Conservation (phyloP, 371 early-diverging fungal genomes). For the Apophysomyces trapeziformis region DNA sequence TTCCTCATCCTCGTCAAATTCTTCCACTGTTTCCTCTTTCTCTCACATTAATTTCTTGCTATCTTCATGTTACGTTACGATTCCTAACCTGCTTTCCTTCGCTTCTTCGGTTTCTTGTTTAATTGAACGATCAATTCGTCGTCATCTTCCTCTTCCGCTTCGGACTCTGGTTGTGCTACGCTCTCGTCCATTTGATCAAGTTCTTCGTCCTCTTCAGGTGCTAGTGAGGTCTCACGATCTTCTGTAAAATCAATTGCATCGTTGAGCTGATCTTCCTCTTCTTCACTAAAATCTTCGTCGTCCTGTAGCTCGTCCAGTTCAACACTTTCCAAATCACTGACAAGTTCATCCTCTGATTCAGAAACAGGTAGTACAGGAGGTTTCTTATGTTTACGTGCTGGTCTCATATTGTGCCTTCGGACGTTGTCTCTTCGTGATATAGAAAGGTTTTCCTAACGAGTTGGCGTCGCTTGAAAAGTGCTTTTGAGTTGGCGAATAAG, state of each 20-base stretch:
- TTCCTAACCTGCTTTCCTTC: slow-evolving; percentile 13
- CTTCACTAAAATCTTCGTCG: slow-evolving; percentile 1
- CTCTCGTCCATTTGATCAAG: slow-evolving; percentile 13
- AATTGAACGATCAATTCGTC: slow-evolving; percentile 21
- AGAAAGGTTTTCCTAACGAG: not conserved
- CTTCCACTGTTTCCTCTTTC: not conserved
- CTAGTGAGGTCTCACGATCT: not conserved
- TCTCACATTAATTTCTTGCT: slow-evolving; percentile 2
- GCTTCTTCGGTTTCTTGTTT: slow-evolving; percentile 20
- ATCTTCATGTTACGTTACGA: slow-evolving; percentile 4
- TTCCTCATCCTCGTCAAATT: slow-evolving; percentile 36
- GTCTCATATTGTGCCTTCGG: not conserved
- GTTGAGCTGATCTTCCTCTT: not conserved
- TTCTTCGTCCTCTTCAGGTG: slow-evolving; percentile 20
- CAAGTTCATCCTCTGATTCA: not conserved
- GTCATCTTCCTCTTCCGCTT: slow-evolving; percentile 21
- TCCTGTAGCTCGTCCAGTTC: not conserved
- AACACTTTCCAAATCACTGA: not conserved
- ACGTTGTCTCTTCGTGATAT: not conserved
- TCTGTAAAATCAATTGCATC: not conserved
- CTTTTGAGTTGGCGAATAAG: too few species aligned
- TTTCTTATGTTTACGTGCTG: slow-evolving; percentile 4
- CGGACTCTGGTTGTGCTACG: slow-evolving; percentile 14
- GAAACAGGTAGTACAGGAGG: not conserved
- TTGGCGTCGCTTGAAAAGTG: not conserved